phyloP scores from a whole-genome alignment of 768 basidiomycete species.

The Paxillus ammoniavirescens region DNA sequence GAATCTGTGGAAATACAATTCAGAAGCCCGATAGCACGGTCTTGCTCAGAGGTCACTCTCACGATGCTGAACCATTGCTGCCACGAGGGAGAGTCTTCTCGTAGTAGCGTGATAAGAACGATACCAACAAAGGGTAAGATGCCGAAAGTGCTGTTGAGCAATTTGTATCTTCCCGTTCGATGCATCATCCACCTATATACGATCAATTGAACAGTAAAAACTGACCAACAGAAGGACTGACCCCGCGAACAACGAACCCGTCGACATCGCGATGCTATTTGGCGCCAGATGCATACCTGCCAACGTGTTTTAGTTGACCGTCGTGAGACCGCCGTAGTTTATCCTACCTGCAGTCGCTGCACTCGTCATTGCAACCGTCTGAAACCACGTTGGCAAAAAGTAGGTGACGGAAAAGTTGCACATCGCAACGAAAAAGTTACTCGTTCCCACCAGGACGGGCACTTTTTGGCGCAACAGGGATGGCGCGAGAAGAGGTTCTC shows the following conservation, averaged over 20 bases:
- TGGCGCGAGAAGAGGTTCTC: slow-evolving; percentile 70
- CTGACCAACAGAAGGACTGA: background rate
- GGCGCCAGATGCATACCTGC: slow-evolving; percentile 50
- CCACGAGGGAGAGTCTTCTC: slow-evolving; percentile 21
- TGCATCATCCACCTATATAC: slow-evolving; percentile 44
- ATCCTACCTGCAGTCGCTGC: slow-evolving; percentile 62
- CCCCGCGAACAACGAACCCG: slow-evolving; percentile 53
- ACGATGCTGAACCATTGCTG: slow-evolving; percentile 22
- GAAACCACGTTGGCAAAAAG: slow-evolving; percentile 81
- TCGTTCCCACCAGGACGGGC: slow-evolving; percentile 66
- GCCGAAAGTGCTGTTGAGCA: slow-evolving; percentile 47
- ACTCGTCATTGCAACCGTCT: slow-evolving; percentile 67
- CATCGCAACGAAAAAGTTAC: slow-evolving; percentile 69
- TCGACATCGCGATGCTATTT: slow-evolving; percentile 47
- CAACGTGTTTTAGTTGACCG: background rate
- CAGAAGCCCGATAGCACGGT: background rate
- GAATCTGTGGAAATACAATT: background rate
- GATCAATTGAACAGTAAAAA: background rate
- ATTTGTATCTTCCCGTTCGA: slow-evolving; percentile 50
- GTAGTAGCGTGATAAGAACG: slow-evolving; percentile 32
- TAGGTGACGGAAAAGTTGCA: slow-evolving; percentile 79
- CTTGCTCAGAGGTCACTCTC: background rate
- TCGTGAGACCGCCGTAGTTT: too few species aligned
- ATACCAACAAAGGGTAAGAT: slow-evolving; percentile 46
- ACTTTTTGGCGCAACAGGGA: slow-evolving; percentile 63